These are phyloP conservation scores for Blastobotrys americana DNA, from an alignment of 805 yeast genomes.

Conservation along the genomic window DNA sequence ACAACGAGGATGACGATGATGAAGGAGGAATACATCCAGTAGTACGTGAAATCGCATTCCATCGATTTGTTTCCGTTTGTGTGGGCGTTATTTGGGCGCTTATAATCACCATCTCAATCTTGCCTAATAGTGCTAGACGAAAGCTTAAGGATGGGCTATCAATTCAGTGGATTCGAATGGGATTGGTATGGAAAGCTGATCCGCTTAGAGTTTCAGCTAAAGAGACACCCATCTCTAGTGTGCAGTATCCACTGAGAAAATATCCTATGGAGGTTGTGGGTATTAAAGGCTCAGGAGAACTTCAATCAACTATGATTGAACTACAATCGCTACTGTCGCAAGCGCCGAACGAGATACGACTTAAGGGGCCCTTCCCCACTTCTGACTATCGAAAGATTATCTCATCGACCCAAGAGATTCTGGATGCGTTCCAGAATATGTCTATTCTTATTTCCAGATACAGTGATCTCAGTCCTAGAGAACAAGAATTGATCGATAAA, in stretches of 20 bases:
- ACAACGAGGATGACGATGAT: constrained; percentile 43
- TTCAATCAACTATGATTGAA: constrained; percentile 52
- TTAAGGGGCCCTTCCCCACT: constrained; percentile 65
- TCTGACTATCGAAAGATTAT: constrained; percentile 45
- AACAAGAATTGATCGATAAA: constrained; percentile 47
- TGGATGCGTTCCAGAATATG: constrained; percentile 71
- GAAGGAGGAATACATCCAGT: constrained; percentile 69
- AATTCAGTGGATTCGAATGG: constrained; percentile 70
- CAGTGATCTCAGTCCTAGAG: constrained; percentile 45
- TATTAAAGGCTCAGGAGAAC: constrained; percentile 31
- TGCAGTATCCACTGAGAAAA: constrained; percentile 5
- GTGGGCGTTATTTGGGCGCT: constrained; percentile 75
- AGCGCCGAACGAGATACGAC: constrained; percentile 67
- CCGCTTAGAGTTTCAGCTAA: constrained; percentile 40
- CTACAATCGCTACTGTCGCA: constrained; percentile 54
- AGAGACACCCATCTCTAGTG: constrained; percentile 9
- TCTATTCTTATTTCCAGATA: constrained; percentile 61
- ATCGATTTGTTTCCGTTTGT: constrained; percentile 64
- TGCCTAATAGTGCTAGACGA: constrained; percentile 71
- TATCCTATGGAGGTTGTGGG: constrained; percentile 17
- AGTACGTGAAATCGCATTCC: constrained; percentile 67
- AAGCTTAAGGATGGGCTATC: constrained; percentile 59
- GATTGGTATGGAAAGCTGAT: constrained; percentile 72
- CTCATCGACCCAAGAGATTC: constrained; percentile 50
- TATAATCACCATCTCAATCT: constrained; percentile 52